Base-by-base conservation (phyloP, 345 rosid species). In the Hypericum androsaemum region DNA sequence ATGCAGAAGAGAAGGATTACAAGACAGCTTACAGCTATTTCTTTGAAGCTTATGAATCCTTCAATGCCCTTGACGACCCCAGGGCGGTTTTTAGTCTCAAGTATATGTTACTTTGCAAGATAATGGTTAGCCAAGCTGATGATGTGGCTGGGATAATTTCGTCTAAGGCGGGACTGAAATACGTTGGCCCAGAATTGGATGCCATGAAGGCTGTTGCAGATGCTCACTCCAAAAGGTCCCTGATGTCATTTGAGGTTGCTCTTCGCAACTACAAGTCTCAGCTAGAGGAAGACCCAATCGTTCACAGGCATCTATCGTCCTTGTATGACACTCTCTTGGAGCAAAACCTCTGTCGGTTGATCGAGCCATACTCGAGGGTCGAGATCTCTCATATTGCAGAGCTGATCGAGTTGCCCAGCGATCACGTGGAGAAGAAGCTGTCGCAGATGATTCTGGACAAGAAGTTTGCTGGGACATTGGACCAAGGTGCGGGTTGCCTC, bases 171-270 rank as follows among this genome's bases (percentile, higher is more conserved):
- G 98, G 98, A 28, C 70, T 88, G 7, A 86, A 78, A 8, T 88
- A 92, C 0, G 78, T 80, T 50, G 98, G 97, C 3, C 88, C 86
- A 0, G 96, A 92, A 52, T 53, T 92, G 10, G 95, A 92, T 68
- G 95, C 95, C 7, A 92, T 92, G 96, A 92, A 88, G 77, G 88
- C 98, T 54, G 95, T 92, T 15, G 96, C 96, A 3, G 89, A 92
- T 83, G 98, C 96, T 47, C 80, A 92, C 65, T 66, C 98, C 0
- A 84, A 92, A 59, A 74, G 96, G 32, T 90, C 98, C 6, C 58
- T 90, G 77, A 90, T 81, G 71, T 54, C 83, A 45, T 84, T 92
- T 37, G 98, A 88, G 77, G 81, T 60, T 22, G 96, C 98, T 1
- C 80, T 88, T 16, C 73, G 76, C 37, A 77, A 88, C 71, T 92